Evolutionary conservation across 208 protist genomes (phyloP), one percentile per base, ranked within the genome.

Genomic region (Herpetomonas tarakana): DNA sequence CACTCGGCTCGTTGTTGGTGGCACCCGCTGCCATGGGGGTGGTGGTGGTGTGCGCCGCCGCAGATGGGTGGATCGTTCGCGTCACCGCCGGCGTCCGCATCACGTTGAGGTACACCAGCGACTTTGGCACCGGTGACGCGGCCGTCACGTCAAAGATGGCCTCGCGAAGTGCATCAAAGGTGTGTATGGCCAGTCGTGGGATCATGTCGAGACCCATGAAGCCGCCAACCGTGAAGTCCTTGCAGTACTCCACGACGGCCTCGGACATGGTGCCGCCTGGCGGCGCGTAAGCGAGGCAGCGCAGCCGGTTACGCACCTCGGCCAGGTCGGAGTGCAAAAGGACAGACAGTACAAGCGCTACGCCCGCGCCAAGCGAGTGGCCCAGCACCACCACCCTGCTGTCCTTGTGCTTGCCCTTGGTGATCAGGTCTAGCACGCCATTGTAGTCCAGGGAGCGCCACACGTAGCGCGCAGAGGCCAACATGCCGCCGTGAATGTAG

Each of bases 291-390:
- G 89, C 89, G 27, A 93, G 62, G 56, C 83, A 86, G 2, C 66
- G 72, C 52, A 95, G 63, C 1, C 89, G 89, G 9, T 31, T 26
- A 1, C 86, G 83, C 44, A 95, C 47, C 25, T 19, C 63, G 19
- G 58, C 52, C 11, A 76, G 27, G 11, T 73, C 67, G 18, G 81
- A 83, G 65, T 71, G 81, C 22, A 96, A 29, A 29, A 93, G 28
- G 24, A 78, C 82, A 9, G 81, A 76, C 26, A 96, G 62, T 22
- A 96, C 74, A 6, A 87, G 58, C 1, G 83, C 80, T 18, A 91
- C 83, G 6, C 87, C 91, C 14, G 83, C 91, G 25, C 91, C 91
- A 28, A 96, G 80, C 1, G 91, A 96, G 71, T 96, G 91, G 21
- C 91, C 91, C 1, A 96, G 49, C 1, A 96, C 55, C 22, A 93